These are phyloP conservation scores for Centrapalus pauciflorus DNA, from an alignment of 129 eudicot species.

Conservation along the genomic window DNA sequence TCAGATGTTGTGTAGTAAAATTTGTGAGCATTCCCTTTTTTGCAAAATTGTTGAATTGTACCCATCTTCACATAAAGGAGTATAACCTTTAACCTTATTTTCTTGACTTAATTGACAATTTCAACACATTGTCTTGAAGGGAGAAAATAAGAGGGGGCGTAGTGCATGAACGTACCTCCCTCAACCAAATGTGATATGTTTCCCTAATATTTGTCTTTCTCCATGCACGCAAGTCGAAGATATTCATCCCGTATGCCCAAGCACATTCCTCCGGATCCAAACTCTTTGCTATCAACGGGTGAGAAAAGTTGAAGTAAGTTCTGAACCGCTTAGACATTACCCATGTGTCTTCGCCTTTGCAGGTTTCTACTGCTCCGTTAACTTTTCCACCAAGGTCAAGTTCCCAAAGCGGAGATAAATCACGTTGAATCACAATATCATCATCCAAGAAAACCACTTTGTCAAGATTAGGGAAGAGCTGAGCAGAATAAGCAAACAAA, in stretches of 20 bases:
- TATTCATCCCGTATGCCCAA: slow-evolving; percentile 99
- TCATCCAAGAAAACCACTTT: slow-evolving; percentile 96
- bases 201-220: slow-evolving; percentile 70
- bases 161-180: slow-evolving; percentile 49
- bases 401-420: slow-evolving; percentile 86
- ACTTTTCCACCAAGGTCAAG: slow-evolving; percentile 90
- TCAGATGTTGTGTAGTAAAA: too few species aligned
- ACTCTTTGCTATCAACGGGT: slow-evolving; percentile 64
- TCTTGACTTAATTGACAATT: background rate
- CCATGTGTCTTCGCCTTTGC: slow-evolving; percentile 93
- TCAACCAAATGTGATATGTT: slow-evolving; percentile 89
- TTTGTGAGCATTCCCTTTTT: too few species aligned
- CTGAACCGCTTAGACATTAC: slow-evolving; percentile 91
- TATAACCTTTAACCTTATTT: too few species aligned
- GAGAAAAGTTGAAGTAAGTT: slow-evolving; percentile 93
- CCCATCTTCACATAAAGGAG: too few species aligned
- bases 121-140: background rate
- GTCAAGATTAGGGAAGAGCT: slow-evolving; percentile 93
- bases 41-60: too few species aligned
- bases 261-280: slow-evolving; percentile 96
- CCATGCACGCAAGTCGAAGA: slow-evolving; percentile 91
- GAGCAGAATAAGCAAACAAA: slow-evolving; percentile 17
- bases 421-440: slow-evolving; percentile 92
- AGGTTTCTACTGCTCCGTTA: slow-evolving; percentile 97
- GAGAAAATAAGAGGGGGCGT: background rate